A percentile compares a stretch with the other conserved stretches of the same genome.
These are phyloP conservation scores for Yamadazyma dendronema DNA, from an alignment of 1,139 yeast genomes.

Conservation along the genomic window DNA sequence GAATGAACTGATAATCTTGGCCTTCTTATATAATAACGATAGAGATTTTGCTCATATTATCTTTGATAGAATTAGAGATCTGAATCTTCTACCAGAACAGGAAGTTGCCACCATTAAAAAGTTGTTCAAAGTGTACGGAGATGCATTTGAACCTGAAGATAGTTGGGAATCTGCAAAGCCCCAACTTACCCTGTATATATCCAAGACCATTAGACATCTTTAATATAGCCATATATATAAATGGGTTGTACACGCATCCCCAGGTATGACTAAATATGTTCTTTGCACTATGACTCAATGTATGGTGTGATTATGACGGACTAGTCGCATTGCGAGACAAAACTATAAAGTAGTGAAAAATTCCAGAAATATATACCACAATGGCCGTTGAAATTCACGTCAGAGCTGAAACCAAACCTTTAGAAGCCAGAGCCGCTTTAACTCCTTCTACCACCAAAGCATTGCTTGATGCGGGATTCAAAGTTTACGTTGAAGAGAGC, in stretches of 20 bases:
- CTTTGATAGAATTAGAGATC: slow-evolving; percentile 53
- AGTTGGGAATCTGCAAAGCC: slow-evolving; percentile 32
- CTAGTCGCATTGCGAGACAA: neutral
- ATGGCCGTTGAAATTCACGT: slow-evolving; percentile 47
- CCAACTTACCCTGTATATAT: slow-evolving; percentile 13
- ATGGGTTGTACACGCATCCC: neutral
- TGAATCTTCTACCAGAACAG: slow-evolving; percentile 40
- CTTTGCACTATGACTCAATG: neutral
- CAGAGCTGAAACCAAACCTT: slow-evolving; percentile 95
- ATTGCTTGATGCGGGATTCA: slow-evolving; percentile 83
- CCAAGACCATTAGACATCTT: slow-evolving; percentile 8
- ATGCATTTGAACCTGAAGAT: slow-evolving; percentile 39
- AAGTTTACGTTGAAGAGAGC: slow-evolving; percentile 82
- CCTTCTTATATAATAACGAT: slow-evolving; percentile 50
- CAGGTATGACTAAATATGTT: neutral
- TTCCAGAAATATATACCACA: neutral
- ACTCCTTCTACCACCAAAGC: slow-evolving; percentile 89
- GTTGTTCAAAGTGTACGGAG: slow-evolving; percentile 57
- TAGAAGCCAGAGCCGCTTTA: slow-evolving; percentile 95
- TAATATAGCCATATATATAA: slow-evolving; percentile 8
- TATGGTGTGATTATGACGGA: neutral
- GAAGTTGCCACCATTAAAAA: slow-evolving; percentile 46
- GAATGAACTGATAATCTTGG: slow-evolving; percentile 53
- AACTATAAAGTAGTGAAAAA: too few species aligned
- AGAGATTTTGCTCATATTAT: slow-evolving; percentile 62